A percentile compares a stretch with the other conserved stretches of the same genome.
Evolutionary conservation across 805 yeast genomes (phyloP).

Genomic region (Zygoascus bituminiphila): DNA sequence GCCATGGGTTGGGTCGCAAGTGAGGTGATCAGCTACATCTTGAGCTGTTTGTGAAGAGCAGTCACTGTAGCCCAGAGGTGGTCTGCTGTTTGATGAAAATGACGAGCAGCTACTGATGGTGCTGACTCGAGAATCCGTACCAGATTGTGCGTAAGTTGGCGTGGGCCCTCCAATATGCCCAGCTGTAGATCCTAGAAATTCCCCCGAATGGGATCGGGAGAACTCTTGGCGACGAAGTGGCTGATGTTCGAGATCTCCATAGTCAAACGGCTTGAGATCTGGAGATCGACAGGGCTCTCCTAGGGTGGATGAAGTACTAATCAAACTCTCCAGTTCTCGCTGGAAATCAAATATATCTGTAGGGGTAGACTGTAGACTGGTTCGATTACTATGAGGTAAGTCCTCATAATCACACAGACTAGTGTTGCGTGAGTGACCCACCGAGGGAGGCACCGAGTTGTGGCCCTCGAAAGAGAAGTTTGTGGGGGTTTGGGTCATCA

Average conservation of each 20-base stretch:
- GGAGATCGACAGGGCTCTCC: background rate
- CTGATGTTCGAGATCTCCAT: background rate
- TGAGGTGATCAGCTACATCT: background rate
- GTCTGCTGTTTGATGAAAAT: background rate
- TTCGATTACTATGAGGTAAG: background rate
- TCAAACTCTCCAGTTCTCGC: background rate
- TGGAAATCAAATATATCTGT: background rate
- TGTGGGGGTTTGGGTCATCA: background rate
- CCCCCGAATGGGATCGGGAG: background rate
- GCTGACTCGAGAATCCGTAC: background rate
- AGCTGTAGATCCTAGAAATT: too few species aligned
- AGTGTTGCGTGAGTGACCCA: background rate
- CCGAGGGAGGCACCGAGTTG: background rate
- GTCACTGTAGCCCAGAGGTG: background rate
- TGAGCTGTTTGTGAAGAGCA: background rate
- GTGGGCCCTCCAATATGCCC: background rate
- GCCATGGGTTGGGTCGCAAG: background rate
- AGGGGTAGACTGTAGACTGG: background rate
- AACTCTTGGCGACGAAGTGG: background rate
- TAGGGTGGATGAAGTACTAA: background rate
- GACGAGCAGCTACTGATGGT: background rate
- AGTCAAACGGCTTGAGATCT: background rate
- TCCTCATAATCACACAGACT: background rate
- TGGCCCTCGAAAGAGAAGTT: background rate
- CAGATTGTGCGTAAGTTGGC: background rate